Evolutionary conservation across 306 rosid genomes (phyloP).

Genomic region (Comarum palustre): DNA sequence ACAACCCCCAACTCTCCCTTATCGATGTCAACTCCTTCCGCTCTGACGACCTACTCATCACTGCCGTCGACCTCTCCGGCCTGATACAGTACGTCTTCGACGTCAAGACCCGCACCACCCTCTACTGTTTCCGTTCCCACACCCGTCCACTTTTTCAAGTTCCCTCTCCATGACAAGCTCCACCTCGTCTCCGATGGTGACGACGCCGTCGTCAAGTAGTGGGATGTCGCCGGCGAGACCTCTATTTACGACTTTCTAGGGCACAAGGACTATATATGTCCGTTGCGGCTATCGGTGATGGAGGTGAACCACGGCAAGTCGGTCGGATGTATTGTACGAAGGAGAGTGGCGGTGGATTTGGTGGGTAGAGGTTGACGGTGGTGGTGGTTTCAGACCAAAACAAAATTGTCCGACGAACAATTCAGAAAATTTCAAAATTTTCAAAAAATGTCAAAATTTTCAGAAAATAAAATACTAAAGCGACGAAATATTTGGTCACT

Average conservation of each 20-base stretch:
- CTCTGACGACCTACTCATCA: constrained; percentile 65
- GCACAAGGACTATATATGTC: constrained; percentile 66
- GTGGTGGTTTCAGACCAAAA: too few species aligned
- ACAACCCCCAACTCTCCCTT: constrained; percentile 53
- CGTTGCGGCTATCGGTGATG: constrained; percentile 77
- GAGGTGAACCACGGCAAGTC: constrained; percentile 27
- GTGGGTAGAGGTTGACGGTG: too few species aligned
- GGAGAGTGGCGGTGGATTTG: too few species aligned
- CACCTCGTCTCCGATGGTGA: constrained; percentile 83
- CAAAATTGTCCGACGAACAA: too few species aligned
- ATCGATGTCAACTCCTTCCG: constrained; percentile 68
- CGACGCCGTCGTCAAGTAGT: constrained; percentile 66
- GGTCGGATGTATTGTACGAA: too few species aligned
- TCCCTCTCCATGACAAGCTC: constrained; percentile 61
- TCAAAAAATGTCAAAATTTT: too few species aligned
- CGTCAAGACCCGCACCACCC: constrained; percentile 47
- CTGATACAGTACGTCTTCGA: constrained; percentile 59
- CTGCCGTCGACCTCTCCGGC: constrained; percentile 76
- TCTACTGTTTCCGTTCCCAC: constrained; percentile 70
- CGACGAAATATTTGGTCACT: too few species aligned
- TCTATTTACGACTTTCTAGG: constrained; percentile 43
- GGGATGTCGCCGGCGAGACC: constrained; percentile 66
- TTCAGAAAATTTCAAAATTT: too few species aligned
- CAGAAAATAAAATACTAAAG: too few species aligned
- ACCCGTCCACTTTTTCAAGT: constrained; percentile 67